A percentile compares a stretch with the other conserved stretches of the same genome.
phyloP scores from a whole-genome alignment of 2,329 filamentous ascomycete genomes.

The Sporothrix globosa region DNA sequence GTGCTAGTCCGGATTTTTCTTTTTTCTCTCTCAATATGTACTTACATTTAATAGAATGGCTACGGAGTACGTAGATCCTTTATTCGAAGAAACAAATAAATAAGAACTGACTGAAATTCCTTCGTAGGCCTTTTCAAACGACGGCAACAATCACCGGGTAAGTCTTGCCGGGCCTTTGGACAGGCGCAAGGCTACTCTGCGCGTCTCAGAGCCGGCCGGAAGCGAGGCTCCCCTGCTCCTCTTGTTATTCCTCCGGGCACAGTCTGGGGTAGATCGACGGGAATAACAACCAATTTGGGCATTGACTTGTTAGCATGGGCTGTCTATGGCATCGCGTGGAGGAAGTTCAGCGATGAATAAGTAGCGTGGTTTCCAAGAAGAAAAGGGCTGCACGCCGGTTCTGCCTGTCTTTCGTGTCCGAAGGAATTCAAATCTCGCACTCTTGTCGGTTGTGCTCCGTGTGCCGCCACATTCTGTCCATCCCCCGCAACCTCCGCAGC shows the following conservation, averaged over 20 bases:
- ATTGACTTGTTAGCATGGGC: no score
- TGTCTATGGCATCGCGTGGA: neutral
- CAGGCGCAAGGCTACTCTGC: neutral
- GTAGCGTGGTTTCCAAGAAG: neutral
- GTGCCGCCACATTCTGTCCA: no score
- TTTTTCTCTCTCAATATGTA: no score
- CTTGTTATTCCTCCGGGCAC: neutral
- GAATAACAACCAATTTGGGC: neutral
- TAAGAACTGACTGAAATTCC: no score
- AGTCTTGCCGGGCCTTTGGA: neutral
- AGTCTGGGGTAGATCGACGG: neutral
- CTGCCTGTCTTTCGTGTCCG: no score
- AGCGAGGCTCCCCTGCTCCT: neutral
- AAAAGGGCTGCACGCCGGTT: neutral
- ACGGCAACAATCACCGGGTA: neutral
- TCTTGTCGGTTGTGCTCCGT: neutral
- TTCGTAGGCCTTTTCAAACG: no score
- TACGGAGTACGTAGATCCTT: no score
- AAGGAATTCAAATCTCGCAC: no score
- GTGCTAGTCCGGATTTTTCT: no score
- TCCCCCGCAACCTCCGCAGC: neutral
- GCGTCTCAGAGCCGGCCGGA: neutral
- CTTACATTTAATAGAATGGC: no score
- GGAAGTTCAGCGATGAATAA: constrained; percentile 16
- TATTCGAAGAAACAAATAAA: no score